Conservation (phyloP, 257 asterid genomes). For the Avicennia marina region DNA sequence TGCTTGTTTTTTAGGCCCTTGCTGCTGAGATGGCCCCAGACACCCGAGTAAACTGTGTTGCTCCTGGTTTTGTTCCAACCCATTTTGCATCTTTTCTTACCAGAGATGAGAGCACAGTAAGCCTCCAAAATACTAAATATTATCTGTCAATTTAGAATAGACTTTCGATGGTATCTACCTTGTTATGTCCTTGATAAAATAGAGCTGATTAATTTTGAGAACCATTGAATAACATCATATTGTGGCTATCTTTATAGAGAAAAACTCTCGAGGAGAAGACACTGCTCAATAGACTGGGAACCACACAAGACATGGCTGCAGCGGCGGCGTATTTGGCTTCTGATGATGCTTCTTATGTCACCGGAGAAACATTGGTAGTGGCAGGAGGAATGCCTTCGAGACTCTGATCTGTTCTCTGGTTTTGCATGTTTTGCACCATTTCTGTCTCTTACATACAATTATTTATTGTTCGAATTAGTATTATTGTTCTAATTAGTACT, state of each 20-base stretch:
- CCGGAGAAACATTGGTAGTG: conserved; percentile 79
- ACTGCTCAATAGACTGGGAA: conserved; percentile 66
- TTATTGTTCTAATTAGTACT: too few relatives aligned
- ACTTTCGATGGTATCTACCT: too few relatives aligned
- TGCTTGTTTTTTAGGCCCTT: conserved; percentile 54
- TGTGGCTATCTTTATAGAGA: conserved; percentile 35
- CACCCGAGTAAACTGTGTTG: conserved; percentile 87
- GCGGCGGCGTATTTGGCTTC: conserved; percentile 88
- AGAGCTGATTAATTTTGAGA: too few relatives aligned
- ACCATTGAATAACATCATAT: too few relatives aligned
- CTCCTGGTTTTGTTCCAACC: conserved; percentile 96
- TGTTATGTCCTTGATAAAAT: too few relatives aligned
- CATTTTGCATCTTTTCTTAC: conserved; percentile 61
- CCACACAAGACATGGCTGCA: conserved; percentile 80
- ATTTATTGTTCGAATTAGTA: too few relatives aligned
- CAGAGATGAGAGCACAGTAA: conserved; percentile 39
- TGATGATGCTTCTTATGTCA: conserved; percentile 77
- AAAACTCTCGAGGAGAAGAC: conserved; percentile 58
- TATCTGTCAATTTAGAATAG: too few relatives aligned
- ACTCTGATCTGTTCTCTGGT: too few relatives aligned
- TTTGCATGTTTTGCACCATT: too few relatives aligned
- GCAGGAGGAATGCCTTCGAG: conserved; percentile 62
- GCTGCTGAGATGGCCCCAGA: conserved; percentile 92
- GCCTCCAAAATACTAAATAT: too few relatives aligned
- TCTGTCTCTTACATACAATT: too few relatives aligned